These are phyloP conservation scores for Asterochloris erici DNA, from an alignment of 139 green algal genomes.

Conservation along the genomic window DNA sequence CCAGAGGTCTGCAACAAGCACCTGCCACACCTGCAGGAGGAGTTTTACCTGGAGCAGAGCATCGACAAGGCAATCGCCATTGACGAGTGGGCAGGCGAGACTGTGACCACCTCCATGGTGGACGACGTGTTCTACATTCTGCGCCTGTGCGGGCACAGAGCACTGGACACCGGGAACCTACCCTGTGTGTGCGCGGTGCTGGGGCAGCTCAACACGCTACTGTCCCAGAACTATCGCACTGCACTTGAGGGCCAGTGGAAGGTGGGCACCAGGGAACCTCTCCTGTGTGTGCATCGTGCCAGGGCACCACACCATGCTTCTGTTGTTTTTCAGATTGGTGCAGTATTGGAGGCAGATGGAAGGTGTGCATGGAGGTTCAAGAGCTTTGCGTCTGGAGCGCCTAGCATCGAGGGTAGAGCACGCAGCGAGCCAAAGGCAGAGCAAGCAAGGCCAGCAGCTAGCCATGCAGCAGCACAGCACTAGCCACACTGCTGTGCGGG, in stretches of 20 bases:
- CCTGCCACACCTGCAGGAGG: slow-evolving; percentile 51
- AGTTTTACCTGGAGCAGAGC: slow-evolving; percentile 90
- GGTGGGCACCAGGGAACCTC: background rate
- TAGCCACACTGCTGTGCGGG: too few species aligned
- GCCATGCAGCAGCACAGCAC: too few species aligned
- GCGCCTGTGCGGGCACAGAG: slow-evolving; percentile 70
- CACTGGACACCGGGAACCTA: slow-evolving; percentile 58
- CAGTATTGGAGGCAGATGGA: too few species aligned
- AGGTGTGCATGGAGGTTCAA: too few species aligned
- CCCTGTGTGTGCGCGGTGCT: slow-evolving; percentile 48
- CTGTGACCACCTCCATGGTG: slow-evolving; percentile 81
- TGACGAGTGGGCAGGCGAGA: slow-evolving; percentile 65
- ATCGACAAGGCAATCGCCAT: slow-evolving; percentile 86
- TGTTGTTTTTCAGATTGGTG: too few species aligned
- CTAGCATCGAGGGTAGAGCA: too few species aligned
- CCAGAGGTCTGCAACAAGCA: background rate
- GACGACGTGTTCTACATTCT: slow-evolving; percentile 97
- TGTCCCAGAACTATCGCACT: slow-evolving; percentile 31
- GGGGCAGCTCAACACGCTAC: slow-evolving; percentile 37
- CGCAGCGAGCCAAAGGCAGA: too few species aligned
- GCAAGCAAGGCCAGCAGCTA: too few species aligned
- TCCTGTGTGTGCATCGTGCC: background rate
- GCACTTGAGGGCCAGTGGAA: slow-evolving; percentile 21
- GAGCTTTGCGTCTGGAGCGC: too few species aligned
- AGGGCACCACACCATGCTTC: too few species aligned